These are phyloP conservation scores for Boehmeria nivea DNA, from an alignment of 306 rosid genomes.

Conservation along the genomic window DNA sequence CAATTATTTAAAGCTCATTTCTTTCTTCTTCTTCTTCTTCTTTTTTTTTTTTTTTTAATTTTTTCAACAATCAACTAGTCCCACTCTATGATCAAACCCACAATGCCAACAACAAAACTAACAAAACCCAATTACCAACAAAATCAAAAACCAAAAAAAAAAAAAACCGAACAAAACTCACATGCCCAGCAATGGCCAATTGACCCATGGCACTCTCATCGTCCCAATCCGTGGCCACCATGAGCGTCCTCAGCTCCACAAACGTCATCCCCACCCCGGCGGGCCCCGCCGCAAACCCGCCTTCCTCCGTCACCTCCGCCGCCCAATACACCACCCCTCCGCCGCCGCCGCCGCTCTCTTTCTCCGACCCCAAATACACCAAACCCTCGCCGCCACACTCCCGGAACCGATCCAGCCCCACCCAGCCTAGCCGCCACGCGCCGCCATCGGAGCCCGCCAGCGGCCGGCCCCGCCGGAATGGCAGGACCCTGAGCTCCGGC, in stretches of 20 bases:
- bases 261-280: constrained; percentile 37
- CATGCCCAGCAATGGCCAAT: constrained; percentile 89
- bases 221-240: constrained; percentile 90
- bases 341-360: constrained; percentile 38
- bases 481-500: constrained; percentile 60
- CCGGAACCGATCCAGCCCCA: constrained; percentile 43
- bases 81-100: too few relatives aligned
- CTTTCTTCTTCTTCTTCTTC: too few relatives aligned
- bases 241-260: constrained; percentile 73
- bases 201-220: constrained; percentile 53
- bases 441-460: constrained; percentile 40
- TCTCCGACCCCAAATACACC: constrained; percentile 64
- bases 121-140: background rate
- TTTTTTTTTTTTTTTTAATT: too few relatives aligned
- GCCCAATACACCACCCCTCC: constrained; percentile 75
- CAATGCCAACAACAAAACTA: too few relatives aligned
- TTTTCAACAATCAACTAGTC: background rate
- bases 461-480: constrained; percentile 64
- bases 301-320: constrained; percentile 58
- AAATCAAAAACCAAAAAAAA: background rate
- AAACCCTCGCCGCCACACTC: constrained; percentile 52
- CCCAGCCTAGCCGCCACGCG: constrained; percentile 77
- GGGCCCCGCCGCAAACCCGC: constrained; percentile 35
- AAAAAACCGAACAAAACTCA: constrained; percentile 27
- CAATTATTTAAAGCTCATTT: too few relatives aligned